Percentiles rank a stretch among this genome's conserved stretches.
These are phyloP conservation scores for Schizosaccharomyces cryophilus DNA, from an alignment of 805 yeast species.

Conservation along the genomic window DNA sequence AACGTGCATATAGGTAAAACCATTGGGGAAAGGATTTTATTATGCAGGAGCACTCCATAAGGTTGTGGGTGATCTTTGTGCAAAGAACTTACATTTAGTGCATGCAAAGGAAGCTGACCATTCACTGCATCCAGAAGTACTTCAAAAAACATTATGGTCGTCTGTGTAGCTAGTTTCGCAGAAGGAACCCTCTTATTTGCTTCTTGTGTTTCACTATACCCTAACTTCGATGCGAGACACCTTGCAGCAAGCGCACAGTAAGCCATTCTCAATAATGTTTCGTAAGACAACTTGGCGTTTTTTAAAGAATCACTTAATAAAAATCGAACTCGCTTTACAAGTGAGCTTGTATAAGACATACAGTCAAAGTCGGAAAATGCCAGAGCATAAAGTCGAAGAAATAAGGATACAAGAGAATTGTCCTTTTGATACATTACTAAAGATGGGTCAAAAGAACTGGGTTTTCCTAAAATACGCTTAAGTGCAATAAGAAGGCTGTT, in stretches of 20 bases:
- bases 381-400: background rate
- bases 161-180: background rate
- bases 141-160: background rate
- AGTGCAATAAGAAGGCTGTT: background rate
- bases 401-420: background rate
- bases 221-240: background rate
- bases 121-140: background rate
- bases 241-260: background rate
- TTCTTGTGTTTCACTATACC: background rate
- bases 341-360: background rate
- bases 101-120: background rate
- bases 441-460: background rate
- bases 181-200: background rate
- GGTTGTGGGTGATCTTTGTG: background rate
- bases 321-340: background rate
- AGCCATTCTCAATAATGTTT: background rate
- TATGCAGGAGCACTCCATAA: background rate
- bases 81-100: background rate
- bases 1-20: background rate
- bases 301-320: background rate
- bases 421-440: background rate
- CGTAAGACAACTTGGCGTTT: background rate
- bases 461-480: background rate
- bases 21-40: background rate
- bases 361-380: background rate